These are phyloP conservation scores for Linnemannia elongata DNA, from an alignment of 192 early-diverging fungal species.

Conservation along the genomic window DNA sequence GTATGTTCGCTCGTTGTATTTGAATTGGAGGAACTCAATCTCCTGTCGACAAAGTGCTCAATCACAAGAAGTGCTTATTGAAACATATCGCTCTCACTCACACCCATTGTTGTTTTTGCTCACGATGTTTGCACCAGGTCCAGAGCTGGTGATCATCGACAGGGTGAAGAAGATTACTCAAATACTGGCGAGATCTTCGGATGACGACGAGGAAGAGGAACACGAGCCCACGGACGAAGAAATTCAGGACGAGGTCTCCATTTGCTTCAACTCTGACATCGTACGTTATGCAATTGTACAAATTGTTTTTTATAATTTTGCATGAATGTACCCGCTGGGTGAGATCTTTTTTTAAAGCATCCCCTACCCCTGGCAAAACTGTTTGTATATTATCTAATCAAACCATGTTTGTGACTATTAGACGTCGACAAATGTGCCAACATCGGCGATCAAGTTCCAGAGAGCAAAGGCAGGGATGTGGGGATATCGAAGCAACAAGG, in stretches of 20 bases:
- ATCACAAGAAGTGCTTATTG: too few relatives aligned
- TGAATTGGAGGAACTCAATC: too few relatives aligned
- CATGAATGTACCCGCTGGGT: background rate
- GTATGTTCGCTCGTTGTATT: constrained; percentile 6
- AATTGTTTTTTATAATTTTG: background rate
- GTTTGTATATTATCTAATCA: background rate
- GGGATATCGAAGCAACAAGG: constrained; percentile 47
- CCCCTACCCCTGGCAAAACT: background rate
- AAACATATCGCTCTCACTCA: background rate
- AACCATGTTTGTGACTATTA: background rate
- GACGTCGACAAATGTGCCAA: constrained; percentile 51
- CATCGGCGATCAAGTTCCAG: constrained; percentile 53
- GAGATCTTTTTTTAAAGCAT: background rate
- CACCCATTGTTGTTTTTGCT: background rate
- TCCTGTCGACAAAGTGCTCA: background rate
- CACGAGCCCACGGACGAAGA: constrained; percentile 42
- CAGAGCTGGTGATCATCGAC: constrained; percentile 48
- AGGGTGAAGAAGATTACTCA: constrained; percentile 55
- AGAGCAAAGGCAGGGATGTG: constrained; percentile 49
- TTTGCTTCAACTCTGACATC: constrained; percentile 48
- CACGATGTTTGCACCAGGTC: constrained; percentile 11
- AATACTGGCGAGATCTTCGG: constrained; percentile 29
- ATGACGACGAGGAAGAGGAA: constrained; percentile 23
- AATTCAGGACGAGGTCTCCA: constrained; percentile 45
- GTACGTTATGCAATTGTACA: constrained; percentile 2